Conservation (phyloP, 2,329 filamentous ascomycete species). For the Trichophaea hybrida region DNA sequence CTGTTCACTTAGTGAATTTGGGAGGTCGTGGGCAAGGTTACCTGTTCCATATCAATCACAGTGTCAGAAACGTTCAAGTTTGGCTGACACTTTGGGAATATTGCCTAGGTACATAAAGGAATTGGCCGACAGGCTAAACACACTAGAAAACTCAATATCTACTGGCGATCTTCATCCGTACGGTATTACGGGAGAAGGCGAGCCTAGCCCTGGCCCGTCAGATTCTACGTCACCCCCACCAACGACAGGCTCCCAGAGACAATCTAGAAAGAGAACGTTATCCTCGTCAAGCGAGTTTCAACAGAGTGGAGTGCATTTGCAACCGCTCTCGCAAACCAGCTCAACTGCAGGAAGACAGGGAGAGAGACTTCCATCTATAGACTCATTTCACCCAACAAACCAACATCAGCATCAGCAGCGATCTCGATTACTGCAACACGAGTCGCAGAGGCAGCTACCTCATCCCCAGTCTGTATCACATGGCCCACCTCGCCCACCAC, state of each 20-base stretch:
- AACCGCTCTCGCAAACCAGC: slow-evolving; percentile 25
- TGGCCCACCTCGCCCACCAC: slow-evolving; percentile 26
- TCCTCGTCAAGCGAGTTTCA: slow-evolving; percentile 30
- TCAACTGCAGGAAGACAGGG: slow-evolving; percentile 20
- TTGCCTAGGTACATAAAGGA: slow-evolving; percentile 68
- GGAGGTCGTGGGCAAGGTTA: background rate
- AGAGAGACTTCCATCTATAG: slow-evolving; percentile 27
- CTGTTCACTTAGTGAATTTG: background rate
- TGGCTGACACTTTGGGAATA: slow-evolving; percentile 4
- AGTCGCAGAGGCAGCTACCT: slow-evolving; percentile 25
- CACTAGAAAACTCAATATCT: slow-evolving; percentile 63
- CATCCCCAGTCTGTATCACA: slow-evolving; percentile 21
- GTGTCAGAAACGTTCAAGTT: background rate
- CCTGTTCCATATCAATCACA: slow-evolving; percentile 18
- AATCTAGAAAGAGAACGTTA: slow-evolving; percentile 36
- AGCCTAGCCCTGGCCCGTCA: slow-evolving; percentile 27
- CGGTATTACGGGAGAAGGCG: slow-evolving; percentile 26
- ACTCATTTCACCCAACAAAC: slow-evolving; percentile 26
- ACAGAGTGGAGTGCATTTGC: slow-evolving; percentile 24
- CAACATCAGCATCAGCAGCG: slow-evolving; percentile 26
- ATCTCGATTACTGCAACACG: slow-evolving; percentile 23
- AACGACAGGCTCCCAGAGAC: slow-evolving; percentile 17
- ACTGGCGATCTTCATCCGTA: slow-evolving; percentile 29
- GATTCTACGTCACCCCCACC: slow-evolving; percentile 26
- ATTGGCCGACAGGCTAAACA: slow-evolving; percentile 68